Evolutionary conservation across 1,284 basidiomycete species (phyloP).

Genomic region (Xerocomus minutiporus): DNA sequence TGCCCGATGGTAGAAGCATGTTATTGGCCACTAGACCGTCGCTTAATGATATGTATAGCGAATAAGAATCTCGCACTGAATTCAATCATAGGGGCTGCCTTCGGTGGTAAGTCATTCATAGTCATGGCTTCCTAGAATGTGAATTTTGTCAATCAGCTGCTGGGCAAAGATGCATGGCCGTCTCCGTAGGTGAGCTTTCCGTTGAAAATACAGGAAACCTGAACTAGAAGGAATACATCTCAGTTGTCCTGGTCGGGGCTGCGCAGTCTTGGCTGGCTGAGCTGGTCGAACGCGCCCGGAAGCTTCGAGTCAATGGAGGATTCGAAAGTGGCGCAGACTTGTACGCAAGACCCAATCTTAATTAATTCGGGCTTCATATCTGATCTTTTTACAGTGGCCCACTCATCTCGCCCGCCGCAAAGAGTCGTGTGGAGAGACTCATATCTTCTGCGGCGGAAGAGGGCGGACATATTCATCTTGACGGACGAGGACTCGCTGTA

Average conservation of each 20-base stretch:
- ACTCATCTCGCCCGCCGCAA: conserved; percentile 87
- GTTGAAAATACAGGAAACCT: conserved; percentile 6
- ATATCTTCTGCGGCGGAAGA: conserved; percentile 81
- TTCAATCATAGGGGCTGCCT: conserved; percentile 91
- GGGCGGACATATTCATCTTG: conserved; percentile 85
- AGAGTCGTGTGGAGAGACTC: conserved; percentile 71
- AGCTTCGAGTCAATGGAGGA: conserved; percentile 83
- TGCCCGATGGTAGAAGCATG: conserved; percentile 77
- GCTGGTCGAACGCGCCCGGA: conserved; percentile 77
- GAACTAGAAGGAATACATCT: conserved; percentile 7
- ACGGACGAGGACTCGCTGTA: conserved; percentile 73
- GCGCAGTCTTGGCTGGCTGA: conserved; percentile 84
- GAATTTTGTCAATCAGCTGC: conserved; percentile 64
- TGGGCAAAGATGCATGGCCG: conserved; percentile 95
- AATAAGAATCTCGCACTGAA: conserved; percentile 94
- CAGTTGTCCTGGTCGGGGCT: conserved; percentile 80
- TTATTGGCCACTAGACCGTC: not conserved
- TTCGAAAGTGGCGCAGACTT: conserved; percentile 87
- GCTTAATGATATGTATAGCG: conserved; percentile 46
- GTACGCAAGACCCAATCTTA: conserved; percentile 43
- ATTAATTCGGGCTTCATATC: conserved; percentile 2
- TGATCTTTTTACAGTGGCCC: conserved; percentile 63
- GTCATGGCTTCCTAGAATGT: conserved; percentile 32
- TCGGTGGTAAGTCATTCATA: conserved; percentile 62
- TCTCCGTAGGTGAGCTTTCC: conserved; percentile 71